Evolutionary conservation across 306 rosid genomes (phyloP).

Genomic region (Geum urbanum): DNA sequence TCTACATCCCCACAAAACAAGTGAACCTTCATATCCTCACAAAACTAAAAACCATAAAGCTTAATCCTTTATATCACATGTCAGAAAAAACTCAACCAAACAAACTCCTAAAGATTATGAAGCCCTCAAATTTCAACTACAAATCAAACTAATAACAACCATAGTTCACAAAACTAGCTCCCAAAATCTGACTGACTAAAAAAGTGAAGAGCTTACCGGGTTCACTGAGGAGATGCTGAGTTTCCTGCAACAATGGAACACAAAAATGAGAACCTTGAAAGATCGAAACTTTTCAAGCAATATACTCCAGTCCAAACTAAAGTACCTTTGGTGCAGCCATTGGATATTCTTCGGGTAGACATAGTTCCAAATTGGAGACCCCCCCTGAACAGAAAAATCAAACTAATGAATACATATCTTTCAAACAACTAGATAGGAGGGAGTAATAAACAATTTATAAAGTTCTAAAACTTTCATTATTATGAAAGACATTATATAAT

Average conservation of each 20-base stretch:
- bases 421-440: neutral
- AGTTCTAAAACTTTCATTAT: neutral
- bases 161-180: conserved; percentile 15
- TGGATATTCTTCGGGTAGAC: conserved; percentile 97
- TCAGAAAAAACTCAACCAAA: neutral
- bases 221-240: conserved; percentile 97
- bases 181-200: neutral
- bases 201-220: conserved; percentile 55
- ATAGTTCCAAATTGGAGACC: conserved; percentile 90
- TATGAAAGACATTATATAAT: neutral
- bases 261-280: neutral
- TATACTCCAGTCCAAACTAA: conserved; percentile 9
- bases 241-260: conserved; percentile 60
- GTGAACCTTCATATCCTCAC: conserved; percentile 9
- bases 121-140: too few species aligned
- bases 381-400: conserved; percentile 53
- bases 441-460: neutral
- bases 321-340: conserved; percentile 99
- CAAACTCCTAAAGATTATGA: neutral
- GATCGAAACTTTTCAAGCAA: neutral
- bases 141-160: conserved; percentile 3
- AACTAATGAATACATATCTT: conserved; percentile 10
- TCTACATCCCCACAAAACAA: neutral
- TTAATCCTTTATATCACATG: neutral
- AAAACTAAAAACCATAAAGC: conserved; percentile 10